These are phyloP conservation scores for Capsicum pubescens DNA, from an alignment of 257 asterid species.

Conservation along the genomic window DNA sequence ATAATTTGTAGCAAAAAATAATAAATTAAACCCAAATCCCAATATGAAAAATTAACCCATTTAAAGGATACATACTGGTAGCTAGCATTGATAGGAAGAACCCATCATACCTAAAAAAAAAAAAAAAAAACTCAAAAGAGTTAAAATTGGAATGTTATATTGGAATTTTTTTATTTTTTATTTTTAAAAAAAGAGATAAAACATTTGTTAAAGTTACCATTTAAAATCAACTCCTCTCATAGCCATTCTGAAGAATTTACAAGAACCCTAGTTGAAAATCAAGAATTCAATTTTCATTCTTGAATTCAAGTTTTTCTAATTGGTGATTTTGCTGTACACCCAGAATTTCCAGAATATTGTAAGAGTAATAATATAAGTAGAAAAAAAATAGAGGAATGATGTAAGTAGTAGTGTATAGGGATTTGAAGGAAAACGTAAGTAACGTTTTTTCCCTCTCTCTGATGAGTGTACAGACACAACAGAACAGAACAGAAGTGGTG, in stretches of 20 bases:
- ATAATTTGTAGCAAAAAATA: too few relatives aligned
- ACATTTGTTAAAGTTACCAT: conserved; percentile 53
- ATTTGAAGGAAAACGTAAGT: background rate
- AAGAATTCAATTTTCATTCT: conserved; percentile 12
- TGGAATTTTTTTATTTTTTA: too few relatives aligned
- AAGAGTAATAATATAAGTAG: background rate
- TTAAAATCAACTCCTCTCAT: conserved; percentile 89
- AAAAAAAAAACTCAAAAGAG: conserved; percentile 3
- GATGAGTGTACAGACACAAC: background rate
- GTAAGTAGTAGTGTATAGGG: background rate
- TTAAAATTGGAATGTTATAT: conserved; percentile 1
- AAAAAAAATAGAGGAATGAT: background rate
- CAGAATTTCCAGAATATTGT: background rate
- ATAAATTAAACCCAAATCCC: too few relatives aligned
- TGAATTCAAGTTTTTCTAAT: background rate
- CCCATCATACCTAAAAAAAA: conserved; percentile 91
- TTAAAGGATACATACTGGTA: conserved; percentile 92
- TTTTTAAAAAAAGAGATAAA: background rate
- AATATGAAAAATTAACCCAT: background rate
- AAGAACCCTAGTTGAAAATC: conserved; percentile 11
- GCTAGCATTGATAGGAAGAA: conserved; percentile 98
- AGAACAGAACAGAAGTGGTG: background rate
- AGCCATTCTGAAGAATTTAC: conserved; percentile 56
- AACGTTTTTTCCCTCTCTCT: background rate
- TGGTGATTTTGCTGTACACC: background rate